Percentiles rank a stretch among this genome's conserved stretches.
phyloP scores from a whole-genome alignment of 345 rosid species.

The Eucalyptus sp. region DNA sequence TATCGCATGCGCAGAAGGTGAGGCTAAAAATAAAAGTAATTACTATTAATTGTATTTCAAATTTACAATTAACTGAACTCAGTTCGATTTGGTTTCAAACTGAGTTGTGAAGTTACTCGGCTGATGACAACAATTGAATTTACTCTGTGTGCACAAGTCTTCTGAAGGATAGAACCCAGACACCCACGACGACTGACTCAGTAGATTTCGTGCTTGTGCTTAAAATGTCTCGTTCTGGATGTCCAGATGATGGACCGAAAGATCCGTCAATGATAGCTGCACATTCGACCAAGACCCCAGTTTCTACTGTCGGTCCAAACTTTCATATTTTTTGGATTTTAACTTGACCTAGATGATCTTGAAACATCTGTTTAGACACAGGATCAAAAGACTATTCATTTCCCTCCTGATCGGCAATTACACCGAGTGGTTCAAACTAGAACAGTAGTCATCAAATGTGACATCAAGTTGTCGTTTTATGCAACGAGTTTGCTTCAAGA shows the following conservation, averaged over 20 bases:
- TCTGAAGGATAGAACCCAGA: background rate
- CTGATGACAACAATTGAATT: background rate
- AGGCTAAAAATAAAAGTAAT: background rate
- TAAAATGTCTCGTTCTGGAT: background rate
- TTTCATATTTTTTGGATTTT: background rate
- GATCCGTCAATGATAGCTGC: background rate
- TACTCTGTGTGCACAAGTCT: background rate
- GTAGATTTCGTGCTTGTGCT: background rate
- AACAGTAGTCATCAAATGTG: background rate
- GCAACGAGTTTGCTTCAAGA: background rate
- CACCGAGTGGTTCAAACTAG: background rate
- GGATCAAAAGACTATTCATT: background rate
- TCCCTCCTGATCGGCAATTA: background rate
- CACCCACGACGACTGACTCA: background rate
- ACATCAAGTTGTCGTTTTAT: background rate
- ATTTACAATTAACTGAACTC: background rate
- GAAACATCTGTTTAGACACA: background rate
- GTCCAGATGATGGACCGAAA: background rate
- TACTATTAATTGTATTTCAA: background rate
- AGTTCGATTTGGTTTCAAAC: background rate
- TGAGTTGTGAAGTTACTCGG: background rate
- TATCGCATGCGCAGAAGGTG: background rate
- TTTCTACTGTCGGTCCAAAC: background rate
- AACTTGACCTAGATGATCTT: background rate
- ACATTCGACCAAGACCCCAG: background rate